Evolutionary conservation across 208 protist genomes (phyloP).

Genomic region (Tritrichomonas foetus): DNA sequence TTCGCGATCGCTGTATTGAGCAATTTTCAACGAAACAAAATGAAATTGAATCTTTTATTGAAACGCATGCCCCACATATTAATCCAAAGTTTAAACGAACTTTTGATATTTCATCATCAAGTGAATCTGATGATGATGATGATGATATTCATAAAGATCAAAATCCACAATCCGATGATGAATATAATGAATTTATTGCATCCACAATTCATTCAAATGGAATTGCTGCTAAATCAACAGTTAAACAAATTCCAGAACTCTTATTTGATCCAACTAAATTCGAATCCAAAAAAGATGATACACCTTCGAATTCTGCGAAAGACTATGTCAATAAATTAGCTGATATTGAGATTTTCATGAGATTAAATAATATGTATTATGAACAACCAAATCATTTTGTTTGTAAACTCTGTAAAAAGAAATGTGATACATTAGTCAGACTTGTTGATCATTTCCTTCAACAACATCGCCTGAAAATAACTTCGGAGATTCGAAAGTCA

Average conservation of each 20-base stretch:
- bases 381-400: not conserved
- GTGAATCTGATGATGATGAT: not conserved
- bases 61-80: not conserved
- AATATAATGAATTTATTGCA: not conserved
- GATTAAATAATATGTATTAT: not conserved
- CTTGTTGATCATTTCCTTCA: not conserved
- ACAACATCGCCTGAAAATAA: not conserved
- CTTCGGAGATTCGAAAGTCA: not conserved
- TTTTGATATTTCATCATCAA: not conserved
- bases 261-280: not conserved
- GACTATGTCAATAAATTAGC: not conserved
- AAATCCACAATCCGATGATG: not conserved
- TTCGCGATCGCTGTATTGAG: not conserved
- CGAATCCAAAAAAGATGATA: not conserved
- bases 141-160: too few relatives aligned
- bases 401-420: not conserved
- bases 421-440: not conserved
- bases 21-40: not conserved
- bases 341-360: not conserved
- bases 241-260: not conserved
- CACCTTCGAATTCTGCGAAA: not conserved
- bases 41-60: not conserved
- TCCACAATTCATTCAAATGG: not conserved
- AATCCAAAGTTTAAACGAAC: not conserved
- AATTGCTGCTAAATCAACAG: not conserved